Evolutionary conservation across 1,284 basidiomycete species (phyloP).

Genomic region (Boletus smithii): DNA sequence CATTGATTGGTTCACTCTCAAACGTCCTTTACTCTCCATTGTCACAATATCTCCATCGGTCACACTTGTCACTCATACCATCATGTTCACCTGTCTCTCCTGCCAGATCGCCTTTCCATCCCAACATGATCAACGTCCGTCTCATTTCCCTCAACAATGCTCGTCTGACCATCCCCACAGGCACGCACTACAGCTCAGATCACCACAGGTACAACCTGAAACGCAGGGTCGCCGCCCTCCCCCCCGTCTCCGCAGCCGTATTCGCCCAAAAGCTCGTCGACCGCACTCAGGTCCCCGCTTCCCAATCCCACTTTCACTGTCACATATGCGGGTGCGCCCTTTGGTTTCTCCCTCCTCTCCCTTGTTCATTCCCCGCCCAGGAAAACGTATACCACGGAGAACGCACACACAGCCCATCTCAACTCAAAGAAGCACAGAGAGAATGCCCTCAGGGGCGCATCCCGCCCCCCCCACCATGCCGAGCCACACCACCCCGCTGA

Average conservation of each 20-base stretch:
- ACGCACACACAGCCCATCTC: constrained; percentile 86
- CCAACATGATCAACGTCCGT: constrained; percentile 83
- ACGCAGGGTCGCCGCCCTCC: constrained; percentile 87
- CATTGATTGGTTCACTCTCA: constrained; percentile 46
- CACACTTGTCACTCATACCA: neutral
- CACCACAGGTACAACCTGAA: constrained; percentile 99
- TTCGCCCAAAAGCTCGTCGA: constrained; percentile 95
- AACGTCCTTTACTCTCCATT: constrained; percentile 19
- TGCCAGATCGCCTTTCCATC: constrained; percentile 84
- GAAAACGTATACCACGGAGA: constrained; percentile 87
- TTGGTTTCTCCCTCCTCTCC: neutral
- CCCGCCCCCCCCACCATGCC: constrained; percentile 5
- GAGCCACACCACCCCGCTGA: constrained; percentile 62
- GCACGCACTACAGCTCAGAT: constrained; percentile 90
- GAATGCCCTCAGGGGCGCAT: too few species aligned
- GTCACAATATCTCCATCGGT: constrained; percentile 17
- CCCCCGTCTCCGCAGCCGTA: constrained; percentile 74
- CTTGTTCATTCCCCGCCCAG: constrained; percentile 40
- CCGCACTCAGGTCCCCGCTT: constrained; percentile 66
- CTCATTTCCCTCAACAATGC: too few species aligned
- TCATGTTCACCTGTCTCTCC: constrained; percentile 77
- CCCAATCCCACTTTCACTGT: constrained; percentile 62
- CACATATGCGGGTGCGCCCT: constrained; percentile 74
- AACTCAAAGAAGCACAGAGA: constrained; percentile 91
- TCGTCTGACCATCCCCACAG: constrained; percentile 34